A percentile compares a stretch with the other conserved stretches of the same genome.
Conservation (phyloP, 257 asterid species). For the Schizonepeta tenuifolia region DNA sequence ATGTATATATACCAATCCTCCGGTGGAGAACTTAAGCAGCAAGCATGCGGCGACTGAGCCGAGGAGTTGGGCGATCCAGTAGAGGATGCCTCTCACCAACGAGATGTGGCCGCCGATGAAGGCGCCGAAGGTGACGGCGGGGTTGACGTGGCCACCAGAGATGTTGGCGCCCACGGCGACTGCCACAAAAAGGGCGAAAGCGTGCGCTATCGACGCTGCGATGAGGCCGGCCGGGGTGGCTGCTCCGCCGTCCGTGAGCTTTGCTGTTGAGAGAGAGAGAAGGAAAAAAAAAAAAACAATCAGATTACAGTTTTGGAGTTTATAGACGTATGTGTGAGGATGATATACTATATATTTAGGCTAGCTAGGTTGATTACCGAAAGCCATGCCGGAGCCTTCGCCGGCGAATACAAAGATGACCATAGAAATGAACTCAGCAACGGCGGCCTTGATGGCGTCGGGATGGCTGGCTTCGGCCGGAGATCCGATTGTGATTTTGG, state of each 20-base stretch:
- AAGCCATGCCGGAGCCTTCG: slow-evolving; percentile 90
- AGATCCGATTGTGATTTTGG: slow-evolving; percentile 62
- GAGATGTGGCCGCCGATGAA: slow-evolving; percentile 80
- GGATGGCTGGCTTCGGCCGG: slow-evolving; percentile 70
- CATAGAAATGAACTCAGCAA: slow-evolving; percentile 84
- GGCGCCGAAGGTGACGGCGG: slow-evolving; percentile 86
- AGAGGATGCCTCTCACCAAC: slow-evolving; percentile 52
- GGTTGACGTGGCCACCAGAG: slow-evolving; percentile 88
- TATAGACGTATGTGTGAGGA: no score
- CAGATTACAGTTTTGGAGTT: neutral
- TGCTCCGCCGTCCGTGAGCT: slow-evolving; percentile 62
- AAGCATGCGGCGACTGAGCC: slow-evolving; percentile 81
- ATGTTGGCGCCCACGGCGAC: slow-evolving; percentile 81
- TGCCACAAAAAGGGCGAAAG: slow-evolving; percentile 79
- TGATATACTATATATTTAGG: neutral
- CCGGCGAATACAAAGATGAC: slow-evolving; percentile 86
- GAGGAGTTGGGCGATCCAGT: slow-evolving; percentile 82
- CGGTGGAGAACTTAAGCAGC: slow-evolving; percentile 73
- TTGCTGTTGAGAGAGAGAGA: slow-evolving; percentile 39
- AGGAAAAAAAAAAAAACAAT: no score
- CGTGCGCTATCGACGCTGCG: slow-evolving; percentile 73
- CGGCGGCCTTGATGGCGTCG: slow-evolving; percentile 73
- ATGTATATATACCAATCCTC: slow-evolving; percentile 44
- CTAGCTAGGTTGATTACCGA: slow-evolving; percentile 40
- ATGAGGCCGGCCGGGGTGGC: slow-evolving; percentile 71